phyloP scores from a whole-genome alignment of 371 early-diverging fungal genomes.

The Rhizopus stolonifer region DNA sequence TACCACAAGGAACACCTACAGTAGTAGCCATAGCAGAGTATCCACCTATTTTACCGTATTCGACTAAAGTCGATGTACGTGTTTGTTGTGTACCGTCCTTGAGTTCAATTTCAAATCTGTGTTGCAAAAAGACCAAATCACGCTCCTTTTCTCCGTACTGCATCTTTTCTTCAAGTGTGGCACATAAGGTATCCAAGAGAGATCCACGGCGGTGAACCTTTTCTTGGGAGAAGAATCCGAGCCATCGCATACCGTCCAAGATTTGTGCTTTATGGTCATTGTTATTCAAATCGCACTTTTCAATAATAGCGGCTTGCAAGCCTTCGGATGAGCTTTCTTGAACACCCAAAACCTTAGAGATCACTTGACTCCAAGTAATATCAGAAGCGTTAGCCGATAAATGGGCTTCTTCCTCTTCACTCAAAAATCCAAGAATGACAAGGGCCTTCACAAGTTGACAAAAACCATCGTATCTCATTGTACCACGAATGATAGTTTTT shows the following conservation, averaged over 20 bases:
- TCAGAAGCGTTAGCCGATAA: constrained; percentile 56
- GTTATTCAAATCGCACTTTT: constrained; percentile 48
- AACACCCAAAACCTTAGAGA: constrained; percentile 61
- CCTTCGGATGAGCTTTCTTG: constrained; percentile 23
- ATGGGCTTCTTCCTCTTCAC: constrained; percentile 69
- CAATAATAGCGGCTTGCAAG: constrained; percentile 48
- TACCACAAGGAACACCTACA: constrained; percentile 97
- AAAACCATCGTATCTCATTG: constrained; percentile 93
- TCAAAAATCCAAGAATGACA: constrained; percentile 90
- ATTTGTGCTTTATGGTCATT: constrained; percentile 57
- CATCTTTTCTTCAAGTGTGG: constrained; percentile 92
- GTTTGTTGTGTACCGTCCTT: constrained; percentile 77
- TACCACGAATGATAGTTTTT: constrained; percentile 91
- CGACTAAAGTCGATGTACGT: constrained; percentile 88
- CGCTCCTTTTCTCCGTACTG: constrained; percentile 90
- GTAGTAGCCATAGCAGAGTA: constrained; percentile 96
- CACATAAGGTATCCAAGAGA: constrained; percentile 92
- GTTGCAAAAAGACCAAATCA: constrained; percentile 97
- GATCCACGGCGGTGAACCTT: constrained; percentile 72
- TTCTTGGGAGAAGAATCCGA: constrained; percentile 75
- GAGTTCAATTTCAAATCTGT: constrained; percentile 89
- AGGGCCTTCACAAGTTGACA: constrained; percentile 90
- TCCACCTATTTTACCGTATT: constrained; percentile 90
- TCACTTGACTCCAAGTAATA: constrained; percentile 76
- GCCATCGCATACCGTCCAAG: constrained; percentile 79